phyloP scores from a whole-genome alignment of 2,329 filamentous ascomycete genomes.

The Phyllosticta capitalensis region DNA sequence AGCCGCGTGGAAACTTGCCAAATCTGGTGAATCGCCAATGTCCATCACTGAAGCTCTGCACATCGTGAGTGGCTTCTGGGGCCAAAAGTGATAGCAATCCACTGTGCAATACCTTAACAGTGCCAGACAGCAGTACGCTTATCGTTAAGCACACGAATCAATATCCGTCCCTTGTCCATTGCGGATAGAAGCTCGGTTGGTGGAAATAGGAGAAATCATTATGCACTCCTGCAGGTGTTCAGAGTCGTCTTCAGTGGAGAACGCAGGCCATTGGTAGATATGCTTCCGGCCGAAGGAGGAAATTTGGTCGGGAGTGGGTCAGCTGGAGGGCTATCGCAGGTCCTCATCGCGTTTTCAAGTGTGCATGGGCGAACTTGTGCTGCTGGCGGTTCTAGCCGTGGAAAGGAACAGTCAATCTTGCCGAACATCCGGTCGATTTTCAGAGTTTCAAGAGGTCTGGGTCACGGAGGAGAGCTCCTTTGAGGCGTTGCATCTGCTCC shows the following conservation, averaged over 20 bases:
- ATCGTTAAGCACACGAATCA: background rate
- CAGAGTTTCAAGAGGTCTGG: too few relatives aligned
- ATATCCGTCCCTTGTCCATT: background rate
- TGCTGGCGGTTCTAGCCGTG: background rate
- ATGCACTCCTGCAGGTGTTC: background rate
- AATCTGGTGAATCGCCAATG: background rate
- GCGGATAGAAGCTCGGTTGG: background rate
- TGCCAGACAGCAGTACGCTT: background rate
- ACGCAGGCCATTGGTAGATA: background rate
- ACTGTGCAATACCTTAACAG: background rate
- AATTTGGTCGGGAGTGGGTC: background rate
- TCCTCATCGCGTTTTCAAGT: background rate
- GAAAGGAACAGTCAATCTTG: background rate
- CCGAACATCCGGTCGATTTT: background rate
- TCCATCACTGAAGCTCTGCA: too few relatives aligned
- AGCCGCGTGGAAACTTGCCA: background rate
- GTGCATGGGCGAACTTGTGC: background rate
- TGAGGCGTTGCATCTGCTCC: background rate
- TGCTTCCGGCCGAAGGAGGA: background rate
- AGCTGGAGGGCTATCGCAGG: background rate
- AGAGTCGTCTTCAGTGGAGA: background rate
- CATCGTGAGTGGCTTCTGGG: background rate
- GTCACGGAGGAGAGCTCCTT: background rate
- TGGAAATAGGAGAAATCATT: background rate
- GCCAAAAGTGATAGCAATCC: background rate